These are phyloP conservation scores for Chaetomium cochliodes DNA, from an alignment of 495 filamentous ascomycete species.

Conservation along the genomic window DNA sequence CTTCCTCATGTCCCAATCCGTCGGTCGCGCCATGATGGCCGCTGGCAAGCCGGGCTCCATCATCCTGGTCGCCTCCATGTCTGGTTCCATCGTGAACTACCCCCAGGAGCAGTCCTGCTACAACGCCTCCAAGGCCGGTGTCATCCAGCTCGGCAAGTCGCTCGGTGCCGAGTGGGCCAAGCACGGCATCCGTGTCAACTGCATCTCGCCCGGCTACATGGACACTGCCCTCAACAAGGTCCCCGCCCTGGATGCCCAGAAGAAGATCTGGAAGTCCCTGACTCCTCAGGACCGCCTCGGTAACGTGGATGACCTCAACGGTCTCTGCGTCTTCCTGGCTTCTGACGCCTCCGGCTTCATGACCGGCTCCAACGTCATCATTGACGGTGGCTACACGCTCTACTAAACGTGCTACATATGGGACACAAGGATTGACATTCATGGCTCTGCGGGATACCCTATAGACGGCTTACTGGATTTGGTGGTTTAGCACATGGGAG, in stretches of 20 bases:
- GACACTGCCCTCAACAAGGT: slow-evolving; percentile 74
- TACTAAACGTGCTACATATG: slow-evolving; percentile 34
- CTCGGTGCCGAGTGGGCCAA: slow-evolving; percentile 79
- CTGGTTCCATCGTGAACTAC: slow-evolving; percentile 73
- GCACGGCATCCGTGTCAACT: slow-evolving; percentile 72
- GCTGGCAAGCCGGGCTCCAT: slow-evolving; percentile 65
- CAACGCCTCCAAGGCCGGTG: slow-evolving; percentile 77
- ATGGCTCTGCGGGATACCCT: slow-evolving; percentile 21
- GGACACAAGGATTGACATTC: not conserved
- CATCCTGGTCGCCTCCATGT: slow-evolving; percentile 75
- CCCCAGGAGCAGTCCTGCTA: slow-evolving; percentile 77
- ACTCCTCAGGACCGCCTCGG: slow-evolving; percentile 76
- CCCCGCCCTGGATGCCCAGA: slow-evolving; percentile 69
- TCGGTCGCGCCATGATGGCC: slow-evolving; percentile 64
- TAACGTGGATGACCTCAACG: slow-evolving; percentile 71
- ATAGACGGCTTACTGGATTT: slow-evolving; percentile 20
- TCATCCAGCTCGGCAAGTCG: slow-evolving; percentile 72
- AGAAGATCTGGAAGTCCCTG: slow-evolving; percentile 72
- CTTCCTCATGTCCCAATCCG: slow-evolving; percentile 65
- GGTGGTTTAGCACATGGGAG: slow-evolving; percentile 1
- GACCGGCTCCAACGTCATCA: slow-evolving; percentile 74
- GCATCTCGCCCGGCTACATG: slow-evolving; percentile 78
- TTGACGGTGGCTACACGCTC: slow-evolving; percentile 62
- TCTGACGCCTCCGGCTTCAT: slow-evolving; percentile 73
- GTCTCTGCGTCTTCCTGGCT: slow-evolving; percentile 72